Evolutionary conservation across 345 rosid genomes (phyloP).

Genomic region (Gossypium bickii): DNA sequence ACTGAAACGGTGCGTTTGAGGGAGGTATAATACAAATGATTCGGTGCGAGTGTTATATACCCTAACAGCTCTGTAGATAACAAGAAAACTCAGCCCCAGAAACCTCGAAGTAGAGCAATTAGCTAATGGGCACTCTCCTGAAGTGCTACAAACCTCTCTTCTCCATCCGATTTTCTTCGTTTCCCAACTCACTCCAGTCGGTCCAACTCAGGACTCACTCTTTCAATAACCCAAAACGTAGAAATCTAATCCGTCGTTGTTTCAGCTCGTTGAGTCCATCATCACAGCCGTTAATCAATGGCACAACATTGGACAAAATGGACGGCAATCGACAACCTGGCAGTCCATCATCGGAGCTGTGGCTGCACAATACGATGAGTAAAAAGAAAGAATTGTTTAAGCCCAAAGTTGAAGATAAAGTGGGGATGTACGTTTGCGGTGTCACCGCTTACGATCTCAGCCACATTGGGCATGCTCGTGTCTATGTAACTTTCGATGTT

Average conservation of each 20-base stretch:
- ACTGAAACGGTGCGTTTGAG: neutral
- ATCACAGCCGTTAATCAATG: constrained; percentile 25
- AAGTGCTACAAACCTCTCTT: constrained; percentile 43
- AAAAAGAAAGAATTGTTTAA: constrained; percentile 63
- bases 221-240: constrained; percentile 22
- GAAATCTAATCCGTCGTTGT: constrained; percentile 32
- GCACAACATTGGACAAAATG: constrained; percentile 1
- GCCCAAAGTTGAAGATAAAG: constrained; percentile 74
- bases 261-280: constrained; percentile 38
- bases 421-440: constrained; percentile 98
- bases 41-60: neutral
- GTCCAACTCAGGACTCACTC: constrained; percentile 25
- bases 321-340: constrained; percentile 4
- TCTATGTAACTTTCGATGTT: constrained; percentile 85
- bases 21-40: neutral
- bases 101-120: neutral
- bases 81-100: neutral
- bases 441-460: constrained; percentile 93
- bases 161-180: constrained; percentile 34
- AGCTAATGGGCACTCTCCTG: constrained; percentile 52
- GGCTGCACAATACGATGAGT: constrained; percentile 85
- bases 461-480: constrained; percentile 94
- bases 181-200: constrained; percentile 21
- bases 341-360: constrained; percentile 45
- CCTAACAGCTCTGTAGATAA: neutral